These are phyloP conservation scores for Sphagnum fallax DNA, from an alignment of 228 moss, liverwort and hornwort species.

Conservation along the genomic window DNA sequence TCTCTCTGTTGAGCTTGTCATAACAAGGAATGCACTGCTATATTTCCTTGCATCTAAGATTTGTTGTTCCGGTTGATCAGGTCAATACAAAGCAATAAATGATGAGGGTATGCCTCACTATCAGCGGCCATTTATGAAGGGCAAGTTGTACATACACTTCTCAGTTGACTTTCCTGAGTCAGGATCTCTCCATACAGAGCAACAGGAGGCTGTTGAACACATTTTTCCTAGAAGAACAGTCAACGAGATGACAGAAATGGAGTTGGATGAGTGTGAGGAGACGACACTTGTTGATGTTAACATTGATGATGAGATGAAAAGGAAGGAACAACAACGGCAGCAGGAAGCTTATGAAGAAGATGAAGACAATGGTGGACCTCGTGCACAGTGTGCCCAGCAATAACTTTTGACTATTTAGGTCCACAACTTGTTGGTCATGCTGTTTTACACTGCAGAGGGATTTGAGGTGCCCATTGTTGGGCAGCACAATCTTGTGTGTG, in stretches of 20 bases:
- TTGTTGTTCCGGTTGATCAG: constrained; percentile 1
- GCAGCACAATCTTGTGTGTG: too few species aligned
- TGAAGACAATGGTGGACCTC: constrained; percentile 17
- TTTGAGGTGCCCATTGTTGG: too few species aligned
- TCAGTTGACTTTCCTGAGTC: constrained; percentile 20
- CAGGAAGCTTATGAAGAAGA: constrained; percentile 32
- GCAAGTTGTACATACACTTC: constrained; percentile 26
- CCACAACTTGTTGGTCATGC: too few species aligned
- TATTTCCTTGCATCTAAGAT: not conserved
- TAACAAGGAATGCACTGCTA: too few species aligned
- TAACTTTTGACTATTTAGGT: not conserved
- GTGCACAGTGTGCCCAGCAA: constrained; percentile 25
- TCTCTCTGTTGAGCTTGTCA: too few species aligned
- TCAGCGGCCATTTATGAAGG: constrained; percentile 33
- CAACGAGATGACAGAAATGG: constrained; percentile 26
- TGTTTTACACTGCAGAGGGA: too few species aligned
- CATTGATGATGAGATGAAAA: constrained; percentile 36
- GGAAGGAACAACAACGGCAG: constrained; percentile 20
- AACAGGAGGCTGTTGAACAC: constrained; percentile 14
- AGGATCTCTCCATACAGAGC: constrained; percentile 11
- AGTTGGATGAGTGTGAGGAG: constrained; percentile 37
- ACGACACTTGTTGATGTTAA: constrained; percentile 30
- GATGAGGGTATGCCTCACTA: constrained; percentile 34
- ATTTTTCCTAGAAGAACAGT: constrained; percentile 18
- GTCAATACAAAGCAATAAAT: constrained; percentile 28